phyloP scores from a whole-genome alignment of 1,139 yeast genomes.

The Wickerhamomyces sp. region DNA sequence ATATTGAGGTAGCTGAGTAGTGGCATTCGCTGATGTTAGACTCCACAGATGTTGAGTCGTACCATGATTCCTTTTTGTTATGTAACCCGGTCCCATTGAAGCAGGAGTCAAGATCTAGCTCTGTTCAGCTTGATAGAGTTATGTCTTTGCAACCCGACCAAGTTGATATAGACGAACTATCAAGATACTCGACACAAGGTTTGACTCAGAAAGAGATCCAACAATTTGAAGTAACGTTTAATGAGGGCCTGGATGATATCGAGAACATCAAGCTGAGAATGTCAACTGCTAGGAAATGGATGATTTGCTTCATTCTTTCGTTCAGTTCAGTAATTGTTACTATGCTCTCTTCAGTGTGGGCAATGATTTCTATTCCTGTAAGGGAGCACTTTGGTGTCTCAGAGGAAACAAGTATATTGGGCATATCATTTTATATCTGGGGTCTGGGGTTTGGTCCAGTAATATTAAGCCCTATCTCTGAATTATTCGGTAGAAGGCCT shows the following conservation, averaged over 20 bases:
- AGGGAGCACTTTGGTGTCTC: constrained; percentile 46
- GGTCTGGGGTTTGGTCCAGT: constrained; percentile 79
- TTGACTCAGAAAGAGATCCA: constrained; percentile 5
- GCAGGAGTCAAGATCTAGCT: not conserved
- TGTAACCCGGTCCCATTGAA: too few relatives aligned
- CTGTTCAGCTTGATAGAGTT: not conserved
- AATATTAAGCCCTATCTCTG: constrained; percentile 76
- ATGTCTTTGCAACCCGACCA: not conserved
- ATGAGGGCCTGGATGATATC: constrained; percentile 39
- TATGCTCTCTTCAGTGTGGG: constrained; percentile 55
- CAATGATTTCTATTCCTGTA: constrained; percentile 45
- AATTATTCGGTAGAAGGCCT: constrained; percentile 67
- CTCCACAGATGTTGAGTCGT: too few relatives aligned
- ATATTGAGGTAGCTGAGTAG: too few relatives aligned
- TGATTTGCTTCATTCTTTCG: constrained; percentile 48
- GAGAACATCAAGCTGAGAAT: constrained; percentile 41
- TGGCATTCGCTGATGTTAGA: too few relatives aligned
- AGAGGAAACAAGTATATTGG: constrained; percentile 54
- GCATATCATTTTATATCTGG: constrained; percentile 64
- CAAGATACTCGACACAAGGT: constrained; percentile 1
- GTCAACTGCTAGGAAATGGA: constrained; percentile 43
- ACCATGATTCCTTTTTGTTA: too few relatives aligned
- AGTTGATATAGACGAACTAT: not conserved
- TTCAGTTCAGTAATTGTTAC: constrained; percentile 42
- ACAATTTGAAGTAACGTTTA: constrained; percentile 26